Conservation (phyloP, 2,329 filamentous ascomycete species). For the Chrysosporium queenslandicum region DNA sequence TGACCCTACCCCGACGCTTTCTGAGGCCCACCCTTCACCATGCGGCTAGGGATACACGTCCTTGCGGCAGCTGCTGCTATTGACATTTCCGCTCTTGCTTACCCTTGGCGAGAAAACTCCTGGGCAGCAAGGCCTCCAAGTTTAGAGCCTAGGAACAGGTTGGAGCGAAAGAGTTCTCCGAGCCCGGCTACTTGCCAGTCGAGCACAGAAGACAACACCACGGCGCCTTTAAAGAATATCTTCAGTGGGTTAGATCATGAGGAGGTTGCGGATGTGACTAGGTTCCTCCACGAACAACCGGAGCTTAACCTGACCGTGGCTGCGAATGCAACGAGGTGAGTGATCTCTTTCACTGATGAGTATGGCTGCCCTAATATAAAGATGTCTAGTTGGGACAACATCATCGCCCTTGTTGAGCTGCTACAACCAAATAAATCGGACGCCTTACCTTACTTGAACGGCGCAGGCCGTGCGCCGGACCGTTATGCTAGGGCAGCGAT, state of each 20-base stretch:
- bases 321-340: conserved; percentile 1
- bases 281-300: conserved; percentile 8
- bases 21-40: background rate
- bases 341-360: background rate
- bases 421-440: conserved; percentile 42
- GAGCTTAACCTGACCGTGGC: conserved; percentile 6
- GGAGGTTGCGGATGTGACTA: conserved; percentile 8
- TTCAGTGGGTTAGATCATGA: background rate
- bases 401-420: conserved; percentile 40
- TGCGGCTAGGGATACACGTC: conserved; percentile 2
- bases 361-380: background rate
- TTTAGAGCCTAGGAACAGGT: background rate
- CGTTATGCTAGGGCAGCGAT: conserved; percentile 42
- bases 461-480: conserved; percentile 26
- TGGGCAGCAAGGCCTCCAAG: background rate
- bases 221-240: conserved; percentile 9
- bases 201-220: background rate
- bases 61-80: conserved; percentile 8
- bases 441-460: conserved; percentile 39
- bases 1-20: background rate
- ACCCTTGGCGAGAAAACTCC: conserved; percentile 1
- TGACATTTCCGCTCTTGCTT: conserved; percentile 3
- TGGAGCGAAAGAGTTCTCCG: background rate
- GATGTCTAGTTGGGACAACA: conserved; percentile 32
- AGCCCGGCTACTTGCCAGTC: background rate